These are phyloP conservation scores for Groenewaldozyma tartarivorans DNA, from an alignment of 805 yeast genomes.

Conservation along the genomic window DNA sequence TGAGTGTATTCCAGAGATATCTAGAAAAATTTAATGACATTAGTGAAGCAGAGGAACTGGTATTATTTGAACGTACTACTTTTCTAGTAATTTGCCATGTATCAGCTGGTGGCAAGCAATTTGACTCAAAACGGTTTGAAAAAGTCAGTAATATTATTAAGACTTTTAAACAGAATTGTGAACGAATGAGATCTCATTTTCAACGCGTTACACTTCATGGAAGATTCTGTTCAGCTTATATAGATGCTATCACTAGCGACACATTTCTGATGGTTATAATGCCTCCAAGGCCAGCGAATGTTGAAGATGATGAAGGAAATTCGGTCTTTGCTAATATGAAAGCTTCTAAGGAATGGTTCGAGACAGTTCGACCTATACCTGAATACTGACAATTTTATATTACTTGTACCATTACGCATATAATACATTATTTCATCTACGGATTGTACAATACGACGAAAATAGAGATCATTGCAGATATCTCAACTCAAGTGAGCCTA, in stretches of 20 bases:
- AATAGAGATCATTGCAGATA: too few relatives aligned
- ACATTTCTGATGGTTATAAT: constrained; percentile 36
- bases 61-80: constrained; percentile 87
- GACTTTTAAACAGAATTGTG: constrained; percentile 86
- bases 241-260: constrained; percentile 34
- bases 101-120: constrained; percentile 13
- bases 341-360: constrained; percentile 30
- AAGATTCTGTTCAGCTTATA: constrained; percentile 29
- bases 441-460: too few relatives aligned
- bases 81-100: constrained; percentile 64
- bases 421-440: too few relatives aligned
- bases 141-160: constrained; percentile 90
- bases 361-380: constrained; percentile 19
- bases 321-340: constrained; percentile 29
- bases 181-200: constrained; percentile 78
- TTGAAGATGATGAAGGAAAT: constrained; percentile 22
- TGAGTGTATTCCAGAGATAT: constrained; percentile 67
- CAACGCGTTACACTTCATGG: constrained; percentile 65
- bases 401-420: neutral
- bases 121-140: constrained; percentile 91
- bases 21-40: constrained; percentile 62
- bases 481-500: too few relatives aligned
- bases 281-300: constrained; percentile 18
- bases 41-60: constrained; percentile 79
- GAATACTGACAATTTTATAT: neutral